Evolutionary conservation across 192 early-diverging fungal genomes (phyloP).

Genomic region (Coemansia sp.): DNA sequence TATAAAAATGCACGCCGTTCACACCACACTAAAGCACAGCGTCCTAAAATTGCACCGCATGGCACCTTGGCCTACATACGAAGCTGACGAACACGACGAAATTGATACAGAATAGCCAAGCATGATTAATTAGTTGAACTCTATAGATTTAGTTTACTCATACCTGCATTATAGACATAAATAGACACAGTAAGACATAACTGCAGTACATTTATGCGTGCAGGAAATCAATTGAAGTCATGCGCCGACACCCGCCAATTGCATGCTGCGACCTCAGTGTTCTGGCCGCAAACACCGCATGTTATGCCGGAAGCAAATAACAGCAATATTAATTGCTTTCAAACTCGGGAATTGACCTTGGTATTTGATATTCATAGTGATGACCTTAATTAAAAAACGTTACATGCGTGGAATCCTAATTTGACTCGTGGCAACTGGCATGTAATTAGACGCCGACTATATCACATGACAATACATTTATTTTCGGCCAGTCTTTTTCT

Average conservation of each 20-base stretch:
- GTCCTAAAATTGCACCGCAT: slow-evolving; percentile 1
- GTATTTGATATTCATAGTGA: neutral
- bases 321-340: neutral
- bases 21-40: neutral
- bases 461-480: too few relatives aligned
- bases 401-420: neutral
- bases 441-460: neutral
- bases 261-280: neutral
- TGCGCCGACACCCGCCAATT: neutral
- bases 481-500: too few relatives aligned
- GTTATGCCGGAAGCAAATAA: neutral
- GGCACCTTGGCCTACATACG: slow-evolving; percentile 20
- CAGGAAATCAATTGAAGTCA: neutral
- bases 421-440: slow-evolving; percentile 1
- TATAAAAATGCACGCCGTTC: neutral
- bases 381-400: neutral
- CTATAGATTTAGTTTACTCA: neutral
- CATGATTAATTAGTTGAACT: neutral
- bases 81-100: neutral
- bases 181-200: neutral
- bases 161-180: neutral
- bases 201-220: neutral
- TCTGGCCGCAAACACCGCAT: neutral
- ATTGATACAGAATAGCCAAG: neutral
- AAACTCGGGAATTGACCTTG: neutral